These are phyloP conservation scores for Syncephalastrum monosporum DNA, from an alignment of 371 early-diverging fungal species.

Conservation along the genomic window DNA sequence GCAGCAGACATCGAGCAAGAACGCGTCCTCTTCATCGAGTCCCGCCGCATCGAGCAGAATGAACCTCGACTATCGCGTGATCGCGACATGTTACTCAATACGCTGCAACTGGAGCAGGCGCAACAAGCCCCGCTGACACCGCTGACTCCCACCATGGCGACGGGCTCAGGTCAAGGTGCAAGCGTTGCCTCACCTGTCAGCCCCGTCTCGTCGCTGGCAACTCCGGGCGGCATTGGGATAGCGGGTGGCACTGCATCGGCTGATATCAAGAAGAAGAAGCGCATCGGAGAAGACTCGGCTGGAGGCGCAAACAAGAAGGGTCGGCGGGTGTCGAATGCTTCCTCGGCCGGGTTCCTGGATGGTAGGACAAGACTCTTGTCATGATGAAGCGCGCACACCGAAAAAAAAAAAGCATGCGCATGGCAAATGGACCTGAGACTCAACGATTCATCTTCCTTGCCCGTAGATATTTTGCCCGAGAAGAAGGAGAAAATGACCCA, in stretches of 20 bases:
- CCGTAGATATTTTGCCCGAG: slow-evolving; percentile 35
- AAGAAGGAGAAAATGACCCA: slow-evolving; percentile 69
- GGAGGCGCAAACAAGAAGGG: slow-evolving; percentile 26
- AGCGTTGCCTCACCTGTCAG: slow-evolving; percentile 2
- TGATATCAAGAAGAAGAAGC: slow-evolving; percentile 34
- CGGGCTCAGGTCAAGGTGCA: not conserved
- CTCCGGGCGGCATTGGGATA: slow-evolving; percentile 43
- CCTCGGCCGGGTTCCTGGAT: slow-evolving; percentile 25
- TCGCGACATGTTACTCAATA: slow-evolving; percentile 69
- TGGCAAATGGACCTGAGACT: not conserved
- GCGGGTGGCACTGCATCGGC: slow-evolving; percentile 33
- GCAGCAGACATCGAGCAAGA: slow-evolving; percentile 86
- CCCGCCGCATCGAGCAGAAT: slow-evolving; percentile 75
- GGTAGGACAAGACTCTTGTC: slow-evolving; percentile 17
- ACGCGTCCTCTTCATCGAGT: slow-evolving; percentile 72
- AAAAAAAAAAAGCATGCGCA: not conserved
- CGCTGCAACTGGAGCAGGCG: slow-evolving; percentile 57
- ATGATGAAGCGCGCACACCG: not conserved
- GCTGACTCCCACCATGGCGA: slow-evolving; percentile 34
- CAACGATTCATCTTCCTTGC: slow-evolving; percentile 7
- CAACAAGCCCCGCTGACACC: slow-evolving; percentile 41
- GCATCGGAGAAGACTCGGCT: slow-evolving; percentile 18
- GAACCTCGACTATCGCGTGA: slow-evolving; percentile 72
- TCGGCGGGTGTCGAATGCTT: slow-evolving; percentile 37
- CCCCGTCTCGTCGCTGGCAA: slow-evolving; percentile 9